Conservation (phyloP, 805 yeast genomes). For the Saturnispora quitensis region DNA sequence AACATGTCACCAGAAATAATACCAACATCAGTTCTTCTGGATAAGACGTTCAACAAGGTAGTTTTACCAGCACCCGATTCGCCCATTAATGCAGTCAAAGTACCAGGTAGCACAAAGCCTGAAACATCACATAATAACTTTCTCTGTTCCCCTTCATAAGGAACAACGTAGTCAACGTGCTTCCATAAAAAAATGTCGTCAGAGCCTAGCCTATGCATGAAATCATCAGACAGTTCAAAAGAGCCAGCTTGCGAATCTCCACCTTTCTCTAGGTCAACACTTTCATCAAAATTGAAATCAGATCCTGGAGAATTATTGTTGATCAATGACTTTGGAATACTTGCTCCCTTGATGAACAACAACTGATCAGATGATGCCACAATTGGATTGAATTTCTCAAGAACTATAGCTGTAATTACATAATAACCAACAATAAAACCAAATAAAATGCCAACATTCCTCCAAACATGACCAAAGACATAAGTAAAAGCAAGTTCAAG, state of each 20-base stretch:
- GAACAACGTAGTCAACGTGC: constrained; percentile 50
- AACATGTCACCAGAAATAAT: constrained; percentile 47
- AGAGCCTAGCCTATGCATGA: constrained; percentile 20
- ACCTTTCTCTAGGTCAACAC: constrained; percentile 11
- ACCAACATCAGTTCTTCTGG: constrained; percentile 43
- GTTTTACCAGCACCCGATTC: constrained; percentile 61
- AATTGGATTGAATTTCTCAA: constrained; percentile 25
- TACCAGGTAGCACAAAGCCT: constrained; percentile 43
- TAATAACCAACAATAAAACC: constrained; percentile 35
- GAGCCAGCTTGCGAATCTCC: constrained; percentile 26
- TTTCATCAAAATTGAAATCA: not conserved
- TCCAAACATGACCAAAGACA: constrained; percentile 58
- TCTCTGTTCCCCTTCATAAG: constrained; percentile 34
- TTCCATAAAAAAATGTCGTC: constrained; percentile 53
- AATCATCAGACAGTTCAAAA: constrained; percentile 19
- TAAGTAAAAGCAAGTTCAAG: constrained; percentile 39
- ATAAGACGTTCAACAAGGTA: constrained; percentile 43
- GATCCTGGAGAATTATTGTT: constrained; percentile 19
- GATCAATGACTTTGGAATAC: constrained; percentile 20
- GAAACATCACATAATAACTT: constrained; percentile 35
- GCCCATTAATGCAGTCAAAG: constrained; percentile 53
- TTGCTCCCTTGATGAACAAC: constrained; percentile 21
- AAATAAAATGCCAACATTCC: constrained; percentile 54
- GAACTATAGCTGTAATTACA: constrained; percentile 20
- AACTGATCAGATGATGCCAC: constrained; percentile 27